Evolutionary conservation across 805 yeast species (phyloP).

Genomic region (Metschnikowia lunata): DNA sequence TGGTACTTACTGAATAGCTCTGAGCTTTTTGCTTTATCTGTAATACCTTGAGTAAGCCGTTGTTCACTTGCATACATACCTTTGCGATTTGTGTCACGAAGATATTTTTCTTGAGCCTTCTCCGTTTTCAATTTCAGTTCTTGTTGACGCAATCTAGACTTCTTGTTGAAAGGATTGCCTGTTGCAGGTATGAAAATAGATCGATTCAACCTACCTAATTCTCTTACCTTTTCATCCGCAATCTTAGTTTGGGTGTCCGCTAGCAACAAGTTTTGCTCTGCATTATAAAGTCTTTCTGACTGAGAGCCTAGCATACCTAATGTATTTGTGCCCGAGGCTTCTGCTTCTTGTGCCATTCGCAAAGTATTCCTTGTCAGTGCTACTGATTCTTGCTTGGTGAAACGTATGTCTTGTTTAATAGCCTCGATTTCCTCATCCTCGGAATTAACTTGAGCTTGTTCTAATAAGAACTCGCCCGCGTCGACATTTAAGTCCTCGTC

Average conservation of each 20-base stretch:
- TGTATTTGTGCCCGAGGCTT: conserved; percentile 56
- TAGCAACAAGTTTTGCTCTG: conserved; percentile 71
- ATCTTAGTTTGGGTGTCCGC: conserved; percentile 78
- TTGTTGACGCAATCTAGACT: conserved; percentile 64
- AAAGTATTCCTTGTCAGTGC: conserved; percentile 82
- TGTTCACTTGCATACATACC: conserved; percentile 62
- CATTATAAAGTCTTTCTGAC: conserved; percentile 74
- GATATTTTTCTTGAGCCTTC: conserved; percentile 56
- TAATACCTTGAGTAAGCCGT: conserved; percentile 60
- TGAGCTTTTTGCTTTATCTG: conserved; percentile 33
- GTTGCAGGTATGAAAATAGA: conserved; percentile 76
- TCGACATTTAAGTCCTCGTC: conserved; percentile 36
- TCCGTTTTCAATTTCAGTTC: conserved; percentile 66
- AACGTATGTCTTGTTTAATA: conserved; percentile 75
- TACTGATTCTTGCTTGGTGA: conserved; percentile 81
- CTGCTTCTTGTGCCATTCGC: conserved; percentile 46
- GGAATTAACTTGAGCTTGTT: conserved; percentile 40
- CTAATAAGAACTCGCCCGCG: conserved; percentile 32
- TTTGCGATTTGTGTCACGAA: conserved; percentile 56
- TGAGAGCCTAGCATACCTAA: conserved; percentile 93
- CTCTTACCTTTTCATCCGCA: conserved; percentile 78
- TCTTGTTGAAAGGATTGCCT: conserved; percentile 83
- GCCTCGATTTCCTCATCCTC: conserved; percentile 90
- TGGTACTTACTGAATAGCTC: conserved; percentile 45
- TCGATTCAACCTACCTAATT: conserved; percentile 74